A percentile compares a stretch with the other conserved stretches of the same genome.
phyloP scores from a whole-genome alignment of 2,329 filamentous ascomycete genomes.

The Penicillium polonicum region DNA sequence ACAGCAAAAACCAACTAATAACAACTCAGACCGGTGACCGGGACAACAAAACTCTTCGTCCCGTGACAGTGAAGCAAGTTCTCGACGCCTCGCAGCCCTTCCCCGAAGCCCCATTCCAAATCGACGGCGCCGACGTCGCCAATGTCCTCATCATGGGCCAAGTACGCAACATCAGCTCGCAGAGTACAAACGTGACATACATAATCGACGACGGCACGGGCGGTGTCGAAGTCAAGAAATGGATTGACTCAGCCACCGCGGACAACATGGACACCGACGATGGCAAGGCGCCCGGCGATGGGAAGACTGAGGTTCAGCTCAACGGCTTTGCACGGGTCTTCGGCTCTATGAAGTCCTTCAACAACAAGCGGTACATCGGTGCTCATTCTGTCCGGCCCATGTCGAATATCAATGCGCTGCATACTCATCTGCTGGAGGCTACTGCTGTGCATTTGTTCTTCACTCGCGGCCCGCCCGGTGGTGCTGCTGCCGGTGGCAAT shows the following conservation, averaged over 20 bases:
- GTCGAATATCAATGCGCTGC: constrained; percentile 85
- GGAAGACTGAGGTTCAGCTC: constrained; percentile 60
- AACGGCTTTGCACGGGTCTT: constrained; percentile 83
- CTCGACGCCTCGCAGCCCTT: constrained; percentile 76
- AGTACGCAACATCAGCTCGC: constrained; percentile 80
- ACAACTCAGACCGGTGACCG: constrained; percentile 48
- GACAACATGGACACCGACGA: constrained; percentile 49
- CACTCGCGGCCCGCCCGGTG: constrained; percentile 62
- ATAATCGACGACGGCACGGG: constrained; percentile 94
- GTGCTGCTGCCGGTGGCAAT: constrained; percentile 49
- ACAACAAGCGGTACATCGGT: constrained; percentile 76
- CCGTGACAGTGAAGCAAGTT: constrained; percentile 94
- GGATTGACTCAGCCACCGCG: constrained; percentile 45
- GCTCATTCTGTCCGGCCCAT: constrained; percentile 79
- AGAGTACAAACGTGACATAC: constrained; percentile 89
- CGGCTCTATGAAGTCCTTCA: constrained; percentile 80
- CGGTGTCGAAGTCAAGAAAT: constrained; percentile 69
- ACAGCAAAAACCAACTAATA: not conserved
- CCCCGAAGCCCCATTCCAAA: constrained; percentile 73
- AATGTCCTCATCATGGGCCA: constrained; percentile 86
- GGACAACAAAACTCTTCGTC: constrained; percentile 78
- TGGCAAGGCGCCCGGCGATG: constrained; percentile 41
- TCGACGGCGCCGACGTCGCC: constrained; percentile 73
- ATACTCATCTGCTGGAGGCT: constrained; percentile 87
- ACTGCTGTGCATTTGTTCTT: constrained; percentile 85